phyloP scores from a whole-genome alignment of 129 eudicot species.

The Flaveria brownii region DNA sequence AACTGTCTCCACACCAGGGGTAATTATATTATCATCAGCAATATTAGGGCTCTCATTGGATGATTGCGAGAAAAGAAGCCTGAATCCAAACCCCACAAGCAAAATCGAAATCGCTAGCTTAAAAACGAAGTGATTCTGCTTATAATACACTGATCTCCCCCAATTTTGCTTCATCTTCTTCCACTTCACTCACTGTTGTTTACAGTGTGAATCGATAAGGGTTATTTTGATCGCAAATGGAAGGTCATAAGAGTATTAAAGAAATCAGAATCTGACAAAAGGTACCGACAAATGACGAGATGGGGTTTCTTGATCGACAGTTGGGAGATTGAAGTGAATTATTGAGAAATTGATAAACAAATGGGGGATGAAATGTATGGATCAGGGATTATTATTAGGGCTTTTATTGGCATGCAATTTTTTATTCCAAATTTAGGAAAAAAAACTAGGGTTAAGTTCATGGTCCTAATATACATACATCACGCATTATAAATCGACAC shows the following conservation, averaged over 20 bases:
- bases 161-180: conserved; percentile 43
- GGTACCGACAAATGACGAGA: conserved; percentile 38
- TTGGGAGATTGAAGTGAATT: conserved; percentile 12
- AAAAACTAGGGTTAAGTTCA: neutral
- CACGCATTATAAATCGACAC: no score
- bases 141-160: conserved; percentile 44
- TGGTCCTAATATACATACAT: no score
- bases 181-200: conserved; percentile 19
- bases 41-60: conserved; percentile 45
- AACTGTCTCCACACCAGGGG: conserved; percentile 41
- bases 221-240: neutral
- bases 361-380: neutral
- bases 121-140: conserved; percentile 53
- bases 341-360: neutral
- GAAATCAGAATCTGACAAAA: conserved; percentile 21
- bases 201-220: conserved; percentile 22
- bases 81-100: conserved; percentile 60
- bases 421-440: conserved; percentile 1
- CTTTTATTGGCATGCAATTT: neutral
- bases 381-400: neutral
- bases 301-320: conserved; percentile 27
- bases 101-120: conserved; percentile 58
- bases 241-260: conserved; percentile 13
- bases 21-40: conserved; percentile 17
- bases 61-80: conserved; percentile 48